phyloP scores from a whole-genome alignment of 768 basidiomycete species.

The Holtermanniella nyarrowii region DNA sequence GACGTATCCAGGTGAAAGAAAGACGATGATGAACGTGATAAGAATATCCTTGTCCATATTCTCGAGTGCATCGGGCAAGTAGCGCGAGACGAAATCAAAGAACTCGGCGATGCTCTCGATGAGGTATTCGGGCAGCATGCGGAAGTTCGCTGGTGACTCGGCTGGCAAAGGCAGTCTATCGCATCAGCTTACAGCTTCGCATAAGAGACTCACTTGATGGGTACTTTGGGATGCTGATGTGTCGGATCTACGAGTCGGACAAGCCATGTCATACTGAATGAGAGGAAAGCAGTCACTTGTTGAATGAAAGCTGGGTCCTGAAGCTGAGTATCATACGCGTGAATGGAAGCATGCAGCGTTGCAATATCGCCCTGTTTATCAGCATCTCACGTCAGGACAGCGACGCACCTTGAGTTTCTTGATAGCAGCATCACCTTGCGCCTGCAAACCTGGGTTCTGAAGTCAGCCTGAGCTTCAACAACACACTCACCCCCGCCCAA shows the following conservation, averaged over 20 bases:
- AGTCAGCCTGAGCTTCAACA: conserved; percentile 1
- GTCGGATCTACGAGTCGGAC: conserved; percentile 78
- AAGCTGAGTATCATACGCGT: conserved; percentile 75
- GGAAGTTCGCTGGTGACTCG: conserved; percentile 74
- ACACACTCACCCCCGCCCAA: conserved; percentile 64
- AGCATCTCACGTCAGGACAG: background rate
- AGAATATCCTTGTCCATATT: conserved; percentile 75
- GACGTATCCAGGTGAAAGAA: conserved; percentile 94
- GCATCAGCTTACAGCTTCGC: conserved; percentile 1
- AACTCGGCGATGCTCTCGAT: conserved; percentile 90
- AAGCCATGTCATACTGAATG: conserved; percentile 86
- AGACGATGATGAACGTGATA: conserved; percentile 76
- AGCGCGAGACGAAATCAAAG: conserved; percentile 64
- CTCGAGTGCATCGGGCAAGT: conserved; percentile 65
- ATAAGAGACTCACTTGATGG: conserved; percentile 52
- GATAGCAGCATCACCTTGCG: conserved; percentile 66
- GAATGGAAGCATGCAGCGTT: conserved; percentile 59
- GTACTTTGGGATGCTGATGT: conserved; percentile 60
- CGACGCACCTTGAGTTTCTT: conserved; percentile 58
- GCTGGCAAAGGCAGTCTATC: conserved; percentile 69
- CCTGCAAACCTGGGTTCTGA: conserved; percentile 57
- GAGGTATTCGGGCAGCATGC: conserved; percentile 83
- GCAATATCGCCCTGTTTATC: conserved; percentile 53
- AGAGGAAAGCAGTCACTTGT: conserved; percentile 69
- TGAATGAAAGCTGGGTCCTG: conserved; percentile 75